Evolutionary conservation across 169 alveolate genomes (phyloP), one percentile per base, ranked within the genome.

Genomic region (Eimeria mitis): DNA sequence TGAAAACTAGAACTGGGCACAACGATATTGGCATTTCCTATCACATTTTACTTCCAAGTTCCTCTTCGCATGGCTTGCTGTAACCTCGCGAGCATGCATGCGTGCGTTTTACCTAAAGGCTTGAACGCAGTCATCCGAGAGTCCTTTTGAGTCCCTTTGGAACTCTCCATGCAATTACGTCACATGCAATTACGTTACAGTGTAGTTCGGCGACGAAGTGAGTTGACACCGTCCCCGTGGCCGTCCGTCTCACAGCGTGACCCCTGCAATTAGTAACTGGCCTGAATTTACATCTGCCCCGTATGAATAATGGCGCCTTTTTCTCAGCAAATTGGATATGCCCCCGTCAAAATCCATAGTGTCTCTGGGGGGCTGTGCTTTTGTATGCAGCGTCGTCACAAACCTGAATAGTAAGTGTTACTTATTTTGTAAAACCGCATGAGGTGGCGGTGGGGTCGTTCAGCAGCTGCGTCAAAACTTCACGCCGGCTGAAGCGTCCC

Each of bases 401-500:
- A 6, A 44, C 1, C 16, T 37, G 83, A 16, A 0, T 40, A 40
- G 34, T 73, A 73, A 73, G 40, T 9, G 54, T 73, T 73, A 34
- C 83, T 40, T 4, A 40, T 73, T 73, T 5, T 73, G 40, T 16
- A 0, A 42, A 37, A 59, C 21, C 59, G 56, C 42, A 52, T 47
- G 40, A n/a, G 5, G 56, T 25, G 40, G 40, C 16, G 56, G 31
- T 59, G 76, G 76, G 78, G 16, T 63, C 47, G 19, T 63, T n/a
- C 37, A 87, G 34, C 61, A 87, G 31, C n/a, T 65, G 78, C 40
- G n/a, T 1, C 79, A 87, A 87, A 49, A 42, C 40, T 63, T 61
- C 92, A 37, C 81, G 79, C 37, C 92, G 81, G 83, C 92, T 87
- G 31, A 87, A 87, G 44, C 44, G 92, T 23, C 92, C 81, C 42